phyloP scores from a whole-genome alignment of 2,329 filamentous ascomycete genomes.

The Penicillium sp. region DNA sequence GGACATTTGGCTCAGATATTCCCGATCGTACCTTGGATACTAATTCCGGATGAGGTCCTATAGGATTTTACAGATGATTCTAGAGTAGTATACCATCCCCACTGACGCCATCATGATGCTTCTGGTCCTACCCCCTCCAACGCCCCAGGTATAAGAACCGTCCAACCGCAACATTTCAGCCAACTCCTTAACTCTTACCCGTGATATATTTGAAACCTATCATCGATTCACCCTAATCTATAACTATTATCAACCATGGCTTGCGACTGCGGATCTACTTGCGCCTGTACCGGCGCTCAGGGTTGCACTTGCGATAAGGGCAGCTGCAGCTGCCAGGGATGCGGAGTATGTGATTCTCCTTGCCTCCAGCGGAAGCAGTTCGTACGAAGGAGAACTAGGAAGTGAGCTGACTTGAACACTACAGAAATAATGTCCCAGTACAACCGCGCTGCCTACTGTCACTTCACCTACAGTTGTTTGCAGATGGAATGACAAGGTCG shows the following conservation, averaged over 20 bases:
- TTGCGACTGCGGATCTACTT: conserved; percentile 36
- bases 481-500: background rate
- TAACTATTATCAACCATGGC: conserved; percentile 26
- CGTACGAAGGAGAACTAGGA: background rate
- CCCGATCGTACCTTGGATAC: background rate
- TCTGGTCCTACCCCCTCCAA: conserved; percentile 3
- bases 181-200: no score
- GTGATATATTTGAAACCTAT: no score
- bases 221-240: background rate
- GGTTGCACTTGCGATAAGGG: conserved; percentile 33
- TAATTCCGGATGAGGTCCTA: background rate
- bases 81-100: conserved; percentile 1
- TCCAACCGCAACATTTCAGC: background rate
- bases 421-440: conserved; percentile 22
- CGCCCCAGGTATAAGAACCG: conserved; percentile 3
- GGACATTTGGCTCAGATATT: background rate
- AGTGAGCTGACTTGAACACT: conserved; percentile 5
- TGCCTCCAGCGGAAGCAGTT: background rate
- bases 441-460: background rate
- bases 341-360: conserved; percentile 34
- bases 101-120: conserved; percentile 24
- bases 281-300: conserved; percentile 32
- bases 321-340: conserved; percentile 37
- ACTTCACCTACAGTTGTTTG: background rate
- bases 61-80: background rate